Conservation (phyloP, 805 yeast genomes). For the Grigorovia humatica region DNA sequence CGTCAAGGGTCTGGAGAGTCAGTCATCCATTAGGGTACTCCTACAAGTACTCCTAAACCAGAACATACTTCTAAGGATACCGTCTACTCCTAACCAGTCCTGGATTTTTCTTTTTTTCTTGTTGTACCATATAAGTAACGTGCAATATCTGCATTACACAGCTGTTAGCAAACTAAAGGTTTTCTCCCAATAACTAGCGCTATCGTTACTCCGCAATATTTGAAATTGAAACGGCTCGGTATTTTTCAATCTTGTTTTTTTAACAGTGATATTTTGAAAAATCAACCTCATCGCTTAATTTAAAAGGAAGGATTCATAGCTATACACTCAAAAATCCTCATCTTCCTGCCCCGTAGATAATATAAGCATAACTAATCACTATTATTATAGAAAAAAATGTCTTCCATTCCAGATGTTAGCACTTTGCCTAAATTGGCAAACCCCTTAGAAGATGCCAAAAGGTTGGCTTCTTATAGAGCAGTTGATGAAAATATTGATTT, state of each 20-base stretch:
- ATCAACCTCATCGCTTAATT: not conserved
- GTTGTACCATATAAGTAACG: too few species aligned
- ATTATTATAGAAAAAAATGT: not conserved
- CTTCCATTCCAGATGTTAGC: conserved; percentile 5
- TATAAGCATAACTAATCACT: not conserved
- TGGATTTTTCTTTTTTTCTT: too few species aligned
- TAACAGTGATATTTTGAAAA: not conserved
- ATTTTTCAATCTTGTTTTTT: too few species aligned
- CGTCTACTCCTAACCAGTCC: not conserved
- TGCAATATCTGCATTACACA: too few species aligned
- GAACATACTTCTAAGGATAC: not conserved
- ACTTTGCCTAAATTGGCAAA: conserved; percentile 10
- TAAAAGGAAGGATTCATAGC: too few species aligned
- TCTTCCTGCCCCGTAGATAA: not conserved
- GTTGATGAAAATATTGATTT: conserved; percentile 62
- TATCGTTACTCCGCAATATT: not conserved
- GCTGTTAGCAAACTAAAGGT: too few species aligned
- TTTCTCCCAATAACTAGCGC: not conserved
- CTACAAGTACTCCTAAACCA: not conserved
- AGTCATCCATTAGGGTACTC: not conserved
- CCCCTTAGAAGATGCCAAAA: conserved; percentile 72
- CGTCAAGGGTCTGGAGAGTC: not conserved
- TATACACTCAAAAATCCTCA: too few species aligned
- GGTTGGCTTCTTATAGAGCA: conserved; percentile 82
- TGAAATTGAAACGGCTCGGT: not conserved